phyloP scores from a whole-genome alignment of 2,329 filamentous ascomycete species.

The Alternaria dauci region DNA sequence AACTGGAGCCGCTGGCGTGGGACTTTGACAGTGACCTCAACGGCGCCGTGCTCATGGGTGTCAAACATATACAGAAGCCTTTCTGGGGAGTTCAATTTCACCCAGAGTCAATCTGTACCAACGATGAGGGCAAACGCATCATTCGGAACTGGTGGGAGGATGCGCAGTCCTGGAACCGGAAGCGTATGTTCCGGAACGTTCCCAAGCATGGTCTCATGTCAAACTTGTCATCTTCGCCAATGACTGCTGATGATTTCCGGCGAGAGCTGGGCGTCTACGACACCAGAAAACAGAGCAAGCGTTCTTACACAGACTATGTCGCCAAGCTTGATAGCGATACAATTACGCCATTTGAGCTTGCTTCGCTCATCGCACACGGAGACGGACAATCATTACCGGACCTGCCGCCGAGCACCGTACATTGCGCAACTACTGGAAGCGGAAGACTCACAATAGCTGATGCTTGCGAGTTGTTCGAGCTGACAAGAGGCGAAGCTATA shows the following conservation, averaged over 20 bases:
- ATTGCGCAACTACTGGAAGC: constrained; percentile 46
- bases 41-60: constrained; percentile 76
- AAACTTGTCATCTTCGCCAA: constrained; percentile 23
- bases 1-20: constrained; percentile 59
- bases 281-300: constrained; percentile 14
- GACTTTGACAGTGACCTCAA: constrained; percentile 57
- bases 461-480: constrained; percentile 49
- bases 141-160: constrained; percentile 79
- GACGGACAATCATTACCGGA: constrained; percentile 32
- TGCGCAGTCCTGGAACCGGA: constrained; percentile 63
- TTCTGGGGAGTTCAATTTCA: constrained; percentile 93
- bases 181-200: constrained; percentile 24
- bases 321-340: constrained; percentile 22
- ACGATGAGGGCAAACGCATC: constrained; percentile 68
- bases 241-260: constrained; percentile 30
- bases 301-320: constrained; percentile 11
- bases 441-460: constrained; percentile 48
- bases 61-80: constrained; percentile 71
- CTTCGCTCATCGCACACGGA: constrained; percentile 38
- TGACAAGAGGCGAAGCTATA: constrained; percentile 49
- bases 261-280: constrained; percentile 27
- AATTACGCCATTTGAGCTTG: constrained; percentile 33
- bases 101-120: constrained; percentile 87
- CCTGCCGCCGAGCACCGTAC: constrained; percentile 41
- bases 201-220: constrained; percentile 17